These are phyloP conservation scores for Ceratocystis variospora DNA, from an alignment of 2,329 filamentous ascomycete species.

Conservation along the genomic window DNA sequence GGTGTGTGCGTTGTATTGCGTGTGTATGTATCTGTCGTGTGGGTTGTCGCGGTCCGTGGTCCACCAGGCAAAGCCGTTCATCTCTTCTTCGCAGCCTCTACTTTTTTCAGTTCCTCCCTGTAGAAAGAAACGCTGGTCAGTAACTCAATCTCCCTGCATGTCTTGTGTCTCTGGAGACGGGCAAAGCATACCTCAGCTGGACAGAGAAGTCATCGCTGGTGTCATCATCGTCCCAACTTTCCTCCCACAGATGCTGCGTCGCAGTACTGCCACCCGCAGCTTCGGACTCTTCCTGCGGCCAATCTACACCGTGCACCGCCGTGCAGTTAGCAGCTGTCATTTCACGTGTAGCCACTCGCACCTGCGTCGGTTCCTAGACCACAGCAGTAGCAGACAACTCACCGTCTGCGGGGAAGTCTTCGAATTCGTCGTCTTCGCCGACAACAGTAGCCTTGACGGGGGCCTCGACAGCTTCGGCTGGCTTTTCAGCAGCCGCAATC, in stretches of 20 bases:
- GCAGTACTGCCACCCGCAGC: constrained; percentile 55
- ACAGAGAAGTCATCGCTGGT: constrained; percentile 91
- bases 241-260: constrained; percentile 81
- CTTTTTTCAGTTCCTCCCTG: constrained; percentile 89
- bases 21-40: neutral
- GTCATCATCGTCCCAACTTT: constrained; percentile 99
- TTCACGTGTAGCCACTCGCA: neutral
- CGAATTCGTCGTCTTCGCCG: constrained; percentile 97
- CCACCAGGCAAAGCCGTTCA: constrained; percentile 25
- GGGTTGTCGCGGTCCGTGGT: neutral
- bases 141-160: neutral
- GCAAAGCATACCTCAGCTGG: constrained; percentile 65
- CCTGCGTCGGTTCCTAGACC: neutral
- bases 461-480: constrained; percentile 26
- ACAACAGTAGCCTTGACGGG: constrained; percentile 30
- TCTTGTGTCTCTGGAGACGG: neutral
- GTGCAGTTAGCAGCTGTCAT: constrained; percentile 2
- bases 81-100: constrained; percentile 60
- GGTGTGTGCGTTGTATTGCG: neutral
- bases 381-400: constrained; percentile 22
- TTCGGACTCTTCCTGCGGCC: constrained; percentile 83
- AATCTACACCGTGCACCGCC: constrained; percentile 46
- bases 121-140: constrained; percentile 17
- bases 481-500: constrained; percentile 21
- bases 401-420: constrained; percentile 97